Evolutionary conservation across 164 flowering plant genomes (phyloP).

Genomic region (Sedum album): DNA sequence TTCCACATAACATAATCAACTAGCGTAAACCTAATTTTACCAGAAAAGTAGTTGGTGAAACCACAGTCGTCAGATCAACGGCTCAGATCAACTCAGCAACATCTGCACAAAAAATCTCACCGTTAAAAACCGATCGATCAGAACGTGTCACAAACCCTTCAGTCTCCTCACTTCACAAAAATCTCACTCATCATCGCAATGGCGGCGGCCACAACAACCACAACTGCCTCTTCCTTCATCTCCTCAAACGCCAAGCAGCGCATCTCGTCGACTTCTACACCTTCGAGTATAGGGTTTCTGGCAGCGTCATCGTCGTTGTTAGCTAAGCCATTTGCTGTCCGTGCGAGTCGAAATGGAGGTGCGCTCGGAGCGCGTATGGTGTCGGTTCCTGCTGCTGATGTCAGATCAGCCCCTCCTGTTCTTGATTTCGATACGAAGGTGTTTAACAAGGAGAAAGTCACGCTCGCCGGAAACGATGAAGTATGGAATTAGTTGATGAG

Average conservation of each 20-base stretch:
- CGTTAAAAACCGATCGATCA: no score
- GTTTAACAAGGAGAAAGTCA: constrained; percentile 51
- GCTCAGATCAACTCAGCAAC: no score
- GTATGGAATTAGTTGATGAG: no score
- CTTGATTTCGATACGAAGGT: constrained; percentile 67
- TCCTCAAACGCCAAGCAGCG: constrained; percentile 4
- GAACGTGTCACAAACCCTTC: no score
- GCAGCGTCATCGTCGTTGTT: neutral
- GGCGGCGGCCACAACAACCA: neutral
- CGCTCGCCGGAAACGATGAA: no score
- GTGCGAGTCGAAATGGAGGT: constrained; percentile 8
- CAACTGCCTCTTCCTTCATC: neutral
- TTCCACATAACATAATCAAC: no score
- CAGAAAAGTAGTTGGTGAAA: no score
- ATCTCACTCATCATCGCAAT: neutral
- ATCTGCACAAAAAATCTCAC: no score
- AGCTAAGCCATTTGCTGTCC: neutral
- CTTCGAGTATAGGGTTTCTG: neutral
- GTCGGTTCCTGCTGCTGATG: constrained; percentile 24
- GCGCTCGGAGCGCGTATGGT: constrained; percentile 41
- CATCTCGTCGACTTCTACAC: neutral
- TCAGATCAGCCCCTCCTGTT: constrained; percentile 20
- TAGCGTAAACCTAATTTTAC: no score
- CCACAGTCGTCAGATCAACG: no score
- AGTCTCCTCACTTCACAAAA: no score